These are phyloP conservation scores for Fomitopsis betulina DNA, from an alignment of 1,284 basidiomycete genomes.

Conservation along the genomic window DNA sequence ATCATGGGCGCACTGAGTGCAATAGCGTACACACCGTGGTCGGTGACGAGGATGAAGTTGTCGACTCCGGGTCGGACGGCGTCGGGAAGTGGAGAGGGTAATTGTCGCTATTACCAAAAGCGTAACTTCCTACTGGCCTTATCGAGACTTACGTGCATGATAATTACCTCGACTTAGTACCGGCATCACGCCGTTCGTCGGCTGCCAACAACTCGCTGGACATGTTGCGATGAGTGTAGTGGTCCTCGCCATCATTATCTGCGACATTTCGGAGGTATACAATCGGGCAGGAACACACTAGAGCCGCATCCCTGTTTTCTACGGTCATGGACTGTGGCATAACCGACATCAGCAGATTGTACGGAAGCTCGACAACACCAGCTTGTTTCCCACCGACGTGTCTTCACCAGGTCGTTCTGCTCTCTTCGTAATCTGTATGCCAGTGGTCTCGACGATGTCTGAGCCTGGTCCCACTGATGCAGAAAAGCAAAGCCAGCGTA, in stretches of 20 bases:
- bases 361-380: too few relatives aligned
- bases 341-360: too few relatives aligned
- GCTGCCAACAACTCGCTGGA: too few relatives aligned
- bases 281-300: too few relatives aligned
- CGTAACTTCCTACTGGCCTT: not conserved
- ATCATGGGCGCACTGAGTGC: slow-evolving; percentile 41
- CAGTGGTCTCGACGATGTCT: not conserved
- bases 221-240: too few relatives aligned
- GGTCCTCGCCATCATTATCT: too few relatives aligned
- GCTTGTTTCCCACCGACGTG: not conserved
- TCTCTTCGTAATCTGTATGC: slow-evolving; percentile 1
- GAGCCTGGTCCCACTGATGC: slow-evolving; percentile 2
- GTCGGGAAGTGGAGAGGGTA: not conserved
- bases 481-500: not conserved
- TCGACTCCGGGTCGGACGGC: not conserved
- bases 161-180: not conserved
- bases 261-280: too few relatives aligned
- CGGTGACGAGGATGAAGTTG: slow-evolving; percentile 2
- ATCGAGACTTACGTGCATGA: not conserved
- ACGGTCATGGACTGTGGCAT: too few relatives aligned
- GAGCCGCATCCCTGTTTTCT: too few relatives aligned
- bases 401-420: not conserved
- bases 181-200: not conserved
- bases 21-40: not conserved
- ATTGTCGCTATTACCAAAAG: not conserved